These are phyloP conservation scores for Leccinellum rugosiceps DNA, from an alignment of 768 basidiomycete species.

Conservation along the genomic window DNA sequence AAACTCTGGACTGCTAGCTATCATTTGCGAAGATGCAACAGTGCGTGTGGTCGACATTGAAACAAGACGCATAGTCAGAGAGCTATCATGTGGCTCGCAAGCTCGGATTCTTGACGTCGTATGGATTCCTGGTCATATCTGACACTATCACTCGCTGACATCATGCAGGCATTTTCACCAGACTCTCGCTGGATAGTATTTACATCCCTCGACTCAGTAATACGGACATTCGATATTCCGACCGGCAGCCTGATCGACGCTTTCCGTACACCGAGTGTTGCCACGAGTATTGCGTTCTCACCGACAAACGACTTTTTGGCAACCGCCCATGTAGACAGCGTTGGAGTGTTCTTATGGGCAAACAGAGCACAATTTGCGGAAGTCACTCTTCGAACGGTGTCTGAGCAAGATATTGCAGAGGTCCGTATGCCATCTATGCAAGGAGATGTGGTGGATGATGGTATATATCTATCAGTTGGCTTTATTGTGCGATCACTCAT, in stretches of 20 bases:
- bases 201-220: slow-evolving; percentile 84
- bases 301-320: slow-evolving; percentile 96
- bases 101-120: slow-evolving; percentile 89
- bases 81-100: slow-evolving; percentile 71
- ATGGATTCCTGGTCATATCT: slow-evolving; percentile 26
- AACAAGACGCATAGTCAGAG: slow-evolving; percentile 82
- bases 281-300: slow-evolving; percentile 89
- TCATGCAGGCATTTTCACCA: slow-evolving; percentile 79
- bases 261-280: slow-evolving; percentile 82
- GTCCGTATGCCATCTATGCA: slow-evolving; percentile 81
- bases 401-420: slow-evolving; percentile 69
- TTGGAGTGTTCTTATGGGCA: slow-evolving; percentile 97
- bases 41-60: slow-evolving; percentile 91
- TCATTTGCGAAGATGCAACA: slow-evolving; percentile 80
- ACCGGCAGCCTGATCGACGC: slow-evolving; percentile 90
- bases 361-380: slow-evolving; percentile 94
- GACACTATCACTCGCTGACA: slow-evolving; percentile 2
- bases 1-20: slow-evolving; percentile 81
- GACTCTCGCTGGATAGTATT: slow-evolving; percentile 93
- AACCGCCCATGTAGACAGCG: slow-evolving; percentile 89
- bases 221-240: slow-evolving; percentile 94
- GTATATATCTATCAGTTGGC: slow-evolving; percentile 37
- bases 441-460: slow-evolving; percentile 75
- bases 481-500: slow-evolving; percentile 5
- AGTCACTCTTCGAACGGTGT: slow-evolving; percentile 75